These are phyloP conservation scores for Rhizopogon vulgaris DNA, from an alignment of 768 basidiomycete genomes.

Conservation along the genomic window DNA sequence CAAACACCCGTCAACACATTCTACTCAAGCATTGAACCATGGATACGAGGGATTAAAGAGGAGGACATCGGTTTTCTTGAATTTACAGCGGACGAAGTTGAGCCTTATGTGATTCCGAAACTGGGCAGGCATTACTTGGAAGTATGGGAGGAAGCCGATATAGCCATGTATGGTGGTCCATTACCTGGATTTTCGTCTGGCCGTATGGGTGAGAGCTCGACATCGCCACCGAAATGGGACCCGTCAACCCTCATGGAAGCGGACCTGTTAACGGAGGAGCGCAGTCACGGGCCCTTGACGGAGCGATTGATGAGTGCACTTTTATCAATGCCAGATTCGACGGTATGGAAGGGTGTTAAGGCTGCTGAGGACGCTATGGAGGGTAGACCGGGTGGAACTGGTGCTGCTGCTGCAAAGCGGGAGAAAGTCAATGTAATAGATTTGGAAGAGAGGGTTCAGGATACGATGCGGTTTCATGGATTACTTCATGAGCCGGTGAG, in stretches of 20 bases:
- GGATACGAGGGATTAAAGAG: constrained; percentile 83
- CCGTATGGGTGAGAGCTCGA: constrained; percentile 24
- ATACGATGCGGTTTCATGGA: constrained; percentile 75
- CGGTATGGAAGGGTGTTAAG: constrained; percentile 71
- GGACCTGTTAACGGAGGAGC: constrained; percentile 65
- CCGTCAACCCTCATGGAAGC: constrained; percentile 73
- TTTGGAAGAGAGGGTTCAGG: constrained; percentile 66
- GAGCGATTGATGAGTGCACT: constrained; percentile 77
- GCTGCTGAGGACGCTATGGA: constrained; percentile 84
- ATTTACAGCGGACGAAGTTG: constrained; percentile 84
- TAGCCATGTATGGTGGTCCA: constrained; percentile 37
- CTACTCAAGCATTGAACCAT: constrained; percentile 85
- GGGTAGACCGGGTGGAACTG: constrained; percentile 73
- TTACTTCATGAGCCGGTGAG: constrained; percentile 65
- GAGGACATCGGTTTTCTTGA: constrained; percentile 95
- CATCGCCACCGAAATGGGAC: constrained; percentile 66
- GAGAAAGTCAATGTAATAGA: constrained; percentile 78
- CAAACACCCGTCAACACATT: constrained; percentile 72
- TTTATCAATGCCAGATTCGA: constrained; percentile 59
- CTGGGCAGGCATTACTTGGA: constrained; percentile 84
- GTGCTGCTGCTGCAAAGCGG: constrained; percentile 66
- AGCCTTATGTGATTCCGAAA: constrained; percentile 81
- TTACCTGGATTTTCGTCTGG: constrained; percentile 35
- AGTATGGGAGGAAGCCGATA: constrained; percentile 92
- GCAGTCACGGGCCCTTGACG: constrained; percentile 81